Percentiles rank a stretch among this genome's conserved stretches.
Conservation (phyloP, 441 rosid genomes). For the Brassica hybrid region DNA sequence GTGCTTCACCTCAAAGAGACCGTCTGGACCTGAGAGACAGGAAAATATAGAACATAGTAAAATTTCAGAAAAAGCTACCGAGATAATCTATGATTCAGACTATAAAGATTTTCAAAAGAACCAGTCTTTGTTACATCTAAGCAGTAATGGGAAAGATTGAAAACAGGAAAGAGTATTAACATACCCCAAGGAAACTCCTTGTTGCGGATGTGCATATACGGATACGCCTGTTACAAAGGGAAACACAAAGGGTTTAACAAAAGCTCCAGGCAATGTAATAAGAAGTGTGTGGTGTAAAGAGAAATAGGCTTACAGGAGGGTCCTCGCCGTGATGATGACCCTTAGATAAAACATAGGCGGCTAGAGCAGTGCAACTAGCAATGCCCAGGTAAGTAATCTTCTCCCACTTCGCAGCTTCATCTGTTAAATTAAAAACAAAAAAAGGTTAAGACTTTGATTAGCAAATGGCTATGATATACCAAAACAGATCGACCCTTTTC, state of each 20-base stretch:
- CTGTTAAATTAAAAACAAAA: slow-evolving; percentile 36
- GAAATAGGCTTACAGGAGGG: slow-evolving; percentile 70
- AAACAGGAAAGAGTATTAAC: slow-evolving; percentile 6
- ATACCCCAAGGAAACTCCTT: slow-evolving; percentile 99
- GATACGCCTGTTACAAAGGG: slow-evolving; percentile 58
- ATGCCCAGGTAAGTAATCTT: slow-evolving; percentile 82
- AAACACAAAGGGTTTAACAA: slow-evolving; percentile 4
- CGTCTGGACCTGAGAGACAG: slow-evolving; percentile 82
- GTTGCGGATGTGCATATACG: slow-evolving; percentile 88
- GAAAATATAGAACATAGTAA: not conserved
- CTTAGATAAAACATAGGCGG: slow-evolving; percentile 60
- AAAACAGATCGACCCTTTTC: not conserved
- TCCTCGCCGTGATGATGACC: slow-evolving; percentile 86
- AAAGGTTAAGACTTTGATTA: not conserved
- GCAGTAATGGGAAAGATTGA: not conserved
- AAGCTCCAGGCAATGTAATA: slow-evolving; percentile 18
- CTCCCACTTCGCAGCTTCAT: slow-evolving; percentile 90
- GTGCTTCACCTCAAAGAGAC: slow-evolving; percentile 78
- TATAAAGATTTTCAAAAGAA: not conserved
- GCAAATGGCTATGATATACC: not conserved
- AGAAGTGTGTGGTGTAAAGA: not conserved
- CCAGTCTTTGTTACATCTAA: not conserved
- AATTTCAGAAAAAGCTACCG: not conserved
- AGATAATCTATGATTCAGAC: not conserved
- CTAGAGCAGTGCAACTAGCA: slow-evolving; percentile 63